A percentile compares a stretch with the other conserved stretches of the same genome.
These are phyloP conservation scores for Termitomyces sp. DNA, from an alignment of 1,284 basidiomycete genomes.

Conservation along the genomic window DNA sequence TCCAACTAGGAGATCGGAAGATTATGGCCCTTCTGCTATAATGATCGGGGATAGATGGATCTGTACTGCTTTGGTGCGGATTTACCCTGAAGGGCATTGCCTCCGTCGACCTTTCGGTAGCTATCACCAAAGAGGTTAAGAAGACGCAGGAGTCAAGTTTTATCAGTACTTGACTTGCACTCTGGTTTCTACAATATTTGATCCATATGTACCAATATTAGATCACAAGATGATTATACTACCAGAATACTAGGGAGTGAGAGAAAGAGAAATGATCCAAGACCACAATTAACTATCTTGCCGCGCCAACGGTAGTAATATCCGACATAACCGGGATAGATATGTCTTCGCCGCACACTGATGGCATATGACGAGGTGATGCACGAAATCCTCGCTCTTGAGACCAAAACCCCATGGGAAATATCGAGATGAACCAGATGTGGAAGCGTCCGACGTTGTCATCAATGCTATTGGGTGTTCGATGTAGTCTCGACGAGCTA, in stretches of 20 bases:
- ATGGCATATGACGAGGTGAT: not conserved
- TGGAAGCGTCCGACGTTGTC: not conserved
- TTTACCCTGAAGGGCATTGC: no score
- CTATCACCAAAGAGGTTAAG: not conserved
- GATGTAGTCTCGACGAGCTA: not conserved
- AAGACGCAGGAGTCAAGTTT: no score
- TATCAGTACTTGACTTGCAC: not conserved
- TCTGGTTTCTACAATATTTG: not conserved
- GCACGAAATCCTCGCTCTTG: not conserved
- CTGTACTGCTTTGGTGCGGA: no score
- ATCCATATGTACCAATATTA: not conserved
- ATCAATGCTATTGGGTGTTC: not conserved
- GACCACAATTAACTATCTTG: not conserved
- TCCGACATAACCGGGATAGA: not conserved
- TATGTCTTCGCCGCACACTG: not conserved
- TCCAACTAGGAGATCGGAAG: not conserved
- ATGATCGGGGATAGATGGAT: not conserved
- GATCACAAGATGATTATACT: not conserved
- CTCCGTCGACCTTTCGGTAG: not conserved
- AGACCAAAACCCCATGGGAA: not conserved
- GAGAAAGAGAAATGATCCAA: not conserved
- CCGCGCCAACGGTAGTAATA: not conserved
- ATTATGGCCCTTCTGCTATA: not conserved
- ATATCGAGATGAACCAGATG: no score
- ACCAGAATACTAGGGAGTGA: not conserved